A percentile compares a stretch with the other conserved stretches of the same genome.
Conservation (phyloP, 129 eudicot species). For the Flaveria bidentis region DNA sequence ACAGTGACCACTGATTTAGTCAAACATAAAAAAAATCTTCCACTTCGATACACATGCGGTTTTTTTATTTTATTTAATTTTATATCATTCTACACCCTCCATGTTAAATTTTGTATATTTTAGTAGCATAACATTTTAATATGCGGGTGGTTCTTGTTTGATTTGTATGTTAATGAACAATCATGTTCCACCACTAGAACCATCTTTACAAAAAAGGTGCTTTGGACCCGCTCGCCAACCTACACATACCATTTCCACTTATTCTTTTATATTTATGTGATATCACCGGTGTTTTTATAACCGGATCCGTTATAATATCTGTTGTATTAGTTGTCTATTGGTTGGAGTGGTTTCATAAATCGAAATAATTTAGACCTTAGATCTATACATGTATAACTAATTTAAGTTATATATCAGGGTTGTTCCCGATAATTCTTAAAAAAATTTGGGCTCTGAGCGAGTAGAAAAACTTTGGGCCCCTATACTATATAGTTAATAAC, state of each 20-base stretch:
- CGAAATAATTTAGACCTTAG: too few species aligned
- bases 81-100: not conserved
- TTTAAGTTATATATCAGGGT: too few species aligned
- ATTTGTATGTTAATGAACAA: constrained; percentile 28
- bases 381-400: too few species aligned
- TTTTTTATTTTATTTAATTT: not conserved
- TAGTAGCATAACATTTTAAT: constrained; percentile 14
- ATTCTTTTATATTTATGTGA: not conserved
- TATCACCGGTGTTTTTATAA: too few species aligned
- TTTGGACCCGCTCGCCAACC: constrained; percentile 27
- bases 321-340: too few species aligned
- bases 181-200: constrained; percentile 36
- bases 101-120: not conserved
- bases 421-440: too few species aligned
- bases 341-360: too few species aligned
- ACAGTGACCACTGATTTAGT: constrained; percentile 33
- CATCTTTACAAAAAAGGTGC: constrained; percentile 28
- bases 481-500: too few species aligned
- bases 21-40: constrained; percentile 25
- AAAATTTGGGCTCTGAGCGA: too few species aligned
- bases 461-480: too few species aligned
- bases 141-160: constrained; percentile 20
- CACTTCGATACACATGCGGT: constrained; percentile 12
- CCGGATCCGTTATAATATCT: too few species aligned
- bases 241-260: constrained; percentile 15